These are phyloP conservation scores for Psilocybe azurescens DNA, from an alignment of 768 basidiomycete genomes.

Conservation along the genomic window DNA sequence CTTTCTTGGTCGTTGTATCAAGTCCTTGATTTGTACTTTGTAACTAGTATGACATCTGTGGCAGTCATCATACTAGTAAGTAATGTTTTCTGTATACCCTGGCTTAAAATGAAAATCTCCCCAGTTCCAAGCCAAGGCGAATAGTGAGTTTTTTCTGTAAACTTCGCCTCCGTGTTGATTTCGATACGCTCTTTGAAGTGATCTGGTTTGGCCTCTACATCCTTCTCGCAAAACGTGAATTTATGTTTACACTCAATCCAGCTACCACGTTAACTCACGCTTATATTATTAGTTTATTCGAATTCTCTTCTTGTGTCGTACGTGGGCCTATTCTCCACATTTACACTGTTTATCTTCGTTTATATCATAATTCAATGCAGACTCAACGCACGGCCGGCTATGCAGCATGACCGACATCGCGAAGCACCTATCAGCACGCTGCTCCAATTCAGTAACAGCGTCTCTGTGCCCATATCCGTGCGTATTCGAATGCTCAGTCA, in stretches of 20 bases:
- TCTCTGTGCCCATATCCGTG: conserved; percentile 1
- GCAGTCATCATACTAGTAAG: conserved; percentile 10
- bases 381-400: conserved; percentile 2
- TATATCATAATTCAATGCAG: not conserved
- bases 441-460: conserved; percentile 1
- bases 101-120: not conserved
- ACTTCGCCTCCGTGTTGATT: not conserved
- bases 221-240: conserved; percentile 22
- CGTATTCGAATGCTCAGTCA: too few relatives aligned
- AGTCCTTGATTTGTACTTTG: not conserved
- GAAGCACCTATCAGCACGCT: not conserved
- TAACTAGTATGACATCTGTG: conserved; percentile 6
- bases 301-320: conserved; percentile 20
- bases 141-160: conserved; percentile 5
- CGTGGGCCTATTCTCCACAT: not conserved
- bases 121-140: conserved; percentile 13
- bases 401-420: not conserved
- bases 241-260: not conserved
- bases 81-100: not conserved
- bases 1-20: not conserved
- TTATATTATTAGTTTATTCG: conserved; percentile 17
- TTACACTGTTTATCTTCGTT: too few relatives aligned
- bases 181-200: conserved; percentile 6
- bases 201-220: conserved; percentile 23
- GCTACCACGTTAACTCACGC: not conserved